These are phyloP conservation scores for Cynanchum wilfordii DNA, from an alignment of 257 asterid species.

Conservation along the genomic window DNA sequence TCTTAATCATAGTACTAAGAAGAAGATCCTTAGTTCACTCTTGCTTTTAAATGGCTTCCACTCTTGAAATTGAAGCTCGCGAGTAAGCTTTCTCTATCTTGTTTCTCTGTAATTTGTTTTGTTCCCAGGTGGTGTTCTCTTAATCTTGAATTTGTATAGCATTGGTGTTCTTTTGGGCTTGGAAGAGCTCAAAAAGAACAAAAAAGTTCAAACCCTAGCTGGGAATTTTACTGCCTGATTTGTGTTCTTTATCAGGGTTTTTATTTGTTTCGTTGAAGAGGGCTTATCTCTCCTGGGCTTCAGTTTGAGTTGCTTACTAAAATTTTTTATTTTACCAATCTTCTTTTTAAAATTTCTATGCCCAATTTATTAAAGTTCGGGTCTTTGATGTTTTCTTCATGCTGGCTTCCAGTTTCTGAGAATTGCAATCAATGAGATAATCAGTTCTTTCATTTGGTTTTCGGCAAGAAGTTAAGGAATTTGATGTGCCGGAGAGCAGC, in stretches of 20 bases:
- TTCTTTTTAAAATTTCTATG: background rate
- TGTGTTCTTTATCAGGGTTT: background rate
- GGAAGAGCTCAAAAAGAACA: background rate
- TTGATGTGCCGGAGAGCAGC: background rate
- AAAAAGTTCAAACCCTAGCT: background rate
- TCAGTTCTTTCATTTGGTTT: background rate
- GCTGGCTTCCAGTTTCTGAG: background rate
- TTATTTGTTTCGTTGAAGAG: background rate
- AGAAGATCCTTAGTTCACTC: background rate
- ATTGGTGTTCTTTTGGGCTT: background rate
- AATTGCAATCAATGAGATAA: background rate
- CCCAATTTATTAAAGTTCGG: background rate
- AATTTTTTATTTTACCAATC: background rate
- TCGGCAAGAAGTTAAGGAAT: background rate
- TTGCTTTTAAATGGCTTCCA: constrained; percentile 63
- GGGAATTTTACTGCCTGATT: background rate
- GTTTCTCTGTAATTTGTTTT: background rate
- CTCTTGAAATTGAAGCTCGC: constrained; percentile 94
- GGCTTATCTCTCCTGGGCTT: no score
- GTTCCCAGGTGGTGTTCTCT: background rate
- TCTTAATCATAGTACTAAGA: background rate
- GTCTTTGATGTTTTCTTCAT: background rate
- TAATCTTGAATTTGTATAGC: background rate
- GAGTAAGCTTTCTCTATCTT: constrained; percentile 49
- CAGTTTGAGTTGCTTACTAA: background rate